These are phyloP conservation scores for Botrytis sinoallii DNA, from an alignment of 2,329 filamentous ascomycete genomes.

Conservation along the genomic window DNA sequence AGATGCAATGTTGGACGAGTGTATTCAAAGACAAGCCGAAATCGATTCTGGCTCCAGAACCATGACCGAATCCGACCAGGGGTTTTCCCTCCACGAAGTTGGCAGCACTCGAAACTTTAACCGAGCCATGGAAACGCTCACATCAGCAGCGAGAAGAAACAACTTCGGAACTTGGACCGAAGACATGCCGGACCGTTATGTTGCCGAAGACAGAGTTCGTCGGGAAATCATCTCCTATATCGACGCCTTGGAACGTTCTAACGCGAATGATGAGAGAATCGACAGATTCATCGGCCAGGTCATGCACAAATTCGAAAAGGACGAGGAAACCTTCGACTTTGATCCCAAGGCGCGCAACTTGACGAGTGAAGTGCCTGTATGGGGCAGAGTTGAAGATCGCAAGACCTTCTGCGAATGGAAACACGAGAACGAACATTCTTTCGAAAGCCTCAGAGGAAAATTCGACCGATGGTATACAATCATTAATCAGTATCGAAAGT, in stretches of 20 bases:
- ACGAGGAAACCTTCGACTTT: neutral
- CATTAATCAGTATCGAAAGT: neutral
- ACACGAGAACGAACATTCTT: neutral
- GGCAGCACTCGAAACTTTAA: neutral
- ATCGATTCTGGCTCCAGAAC: neutral
- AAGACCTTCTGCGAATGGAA: neutral
- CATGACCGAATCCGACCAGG: neutral
- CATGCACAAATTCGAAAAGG: neutral
- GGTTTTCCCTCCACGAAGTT: neutral
- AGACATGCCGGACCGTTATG: neutral
- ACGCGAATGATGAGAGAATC: neutral
- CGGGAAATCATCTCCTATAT: neutral
- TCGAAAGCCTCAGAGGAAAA: fast-evolving
- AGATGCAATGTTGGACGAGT: neutral
- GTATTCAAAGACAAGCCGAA: neutral
- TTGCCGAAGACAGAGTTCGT: neutral
- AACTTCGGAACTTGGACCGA: neutral
- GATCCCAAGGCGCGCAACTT: neutral
- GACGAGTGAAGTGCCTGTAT: fast-evolving
- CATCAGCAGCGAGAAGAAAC: neutral
- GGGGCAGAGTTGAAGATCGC: neutral
- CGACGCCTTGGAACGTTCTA: fast-evolving
- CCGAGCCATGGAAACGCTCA: neutral
- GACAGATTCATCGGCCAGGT: neutral
- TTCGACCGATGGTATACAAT: neutral